Evolutionary conservation across 257 asterid genomes (phyloP).

Genomic region (Paraleonurus japonicus): DNA sequence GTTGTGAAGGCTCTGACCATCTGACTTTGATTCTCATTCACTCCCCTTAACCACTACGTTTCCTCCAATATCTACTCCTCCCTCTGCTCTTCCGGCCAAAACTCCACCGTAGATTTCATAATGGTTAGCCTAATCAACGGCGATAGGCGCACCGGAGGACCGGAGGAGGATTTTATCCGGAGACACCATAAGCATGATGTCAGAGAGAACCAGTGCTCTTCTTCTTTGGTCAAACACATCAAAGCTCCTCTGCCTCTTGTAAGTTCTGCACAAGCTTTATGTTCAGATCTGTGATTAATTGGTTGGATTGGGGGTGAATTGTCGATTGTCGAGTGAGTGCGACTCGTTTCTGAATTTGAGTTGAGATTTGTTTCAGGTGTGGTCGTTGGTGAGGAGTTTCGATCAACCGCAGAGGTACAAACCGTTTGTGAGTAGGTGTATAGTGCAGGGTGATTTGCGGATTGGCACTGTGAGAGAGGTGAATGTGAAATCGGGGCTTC

Average conservation of each 20-base stretch:
- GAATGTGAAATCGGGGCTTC: constrained; percentile 81
- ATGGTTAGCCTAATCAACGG: constrained; percentile 42
- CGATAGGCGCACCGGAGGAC: constrained; percentile 37
- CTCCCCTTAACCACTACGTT: constrained; percentile 26
- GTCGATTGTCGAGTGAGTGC: not conserved
- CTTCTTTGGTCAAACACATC: constrained; percentile 76
- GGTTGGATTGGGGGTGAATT: not conserved
- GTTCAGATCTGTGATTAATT: constrained; percentile 26
- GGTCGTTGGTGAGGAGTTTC: constrained; percentile 89
- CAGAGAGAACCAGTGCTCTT: constrained; percentile 68
- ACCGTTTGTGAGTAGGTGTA: constrained; percentile 85
- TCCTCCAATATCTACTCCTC: constrained; percentile 16
- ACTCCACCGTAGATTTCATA: not conserved
- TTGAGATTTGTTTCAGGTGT: constrained; percentile 46
- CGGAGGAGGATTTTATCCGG: constrained; percentile 66
- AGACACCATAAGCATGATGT: constrained; percentile 75
- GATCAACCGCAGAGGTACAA: constrained; percentile 95
- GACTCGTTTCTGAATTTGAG: not conserved
- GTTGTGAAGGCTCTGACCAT: constrained; percentile 31
- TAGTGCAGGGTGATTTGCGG: constrained; percentile 69
- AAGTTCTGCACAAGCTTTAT: constrained; percentile 18
- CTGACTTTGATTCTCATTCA: constrained; percentile 47
- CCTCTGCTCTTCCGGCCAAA: not conserved
- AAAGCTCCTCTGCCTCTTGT: constrained; percentile 89
- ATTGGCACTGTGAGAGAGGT: constrained; percentile 89